A percentile compares a stretch with the other conserved stretches of the same genome.
These are phyloP conservation scores for Funneliformis geosporum DNA, from an alignment of 192 early-diverging fungal species.

Conservation along the genomic window DNA sequence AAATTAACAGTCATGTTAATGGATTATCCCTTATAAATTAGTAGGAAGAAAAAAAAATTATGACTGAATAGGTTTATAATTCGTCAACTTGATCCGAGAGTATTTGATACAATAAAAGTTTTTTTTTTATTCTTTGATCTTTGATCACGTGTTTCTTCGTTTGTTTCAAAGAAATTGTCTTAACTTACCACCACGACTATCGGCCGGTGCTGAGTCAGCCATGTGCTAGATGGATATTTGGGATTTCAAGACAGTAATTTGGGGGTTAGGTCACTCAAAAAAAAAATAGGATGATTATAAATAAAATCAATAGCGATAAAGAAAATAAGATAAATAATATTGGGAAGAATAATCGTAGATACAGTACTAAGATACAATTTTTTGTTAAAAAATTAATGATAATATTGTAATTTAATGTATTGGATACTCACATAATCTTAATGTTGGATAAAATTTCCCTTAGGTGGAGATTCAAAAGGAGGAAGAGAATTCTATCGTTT, in stretches of 20 bases:
- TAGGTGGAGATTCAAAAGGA: slow-evolving; percentile 26
- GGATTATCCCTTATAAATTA: background rate
- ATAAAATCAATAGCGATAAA: background rate
- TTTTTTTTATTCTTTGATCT: background rate
- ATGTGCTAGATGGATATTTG: slow-evolving; percentile 56
- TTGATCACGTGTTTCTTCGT: background rate
- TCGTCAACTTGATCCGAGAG: no score
- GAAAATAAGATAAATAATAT: background rate
- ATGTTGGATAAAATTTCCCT: slow-evolving; percentile 24
- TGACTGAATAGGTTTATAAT: background rate
- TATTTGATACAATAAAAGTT: background rate
- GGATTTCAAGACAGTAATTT: background rate
- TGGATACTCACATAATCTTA: slow-evolving; percentile 35
- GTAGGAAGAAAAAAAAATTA: background rate
- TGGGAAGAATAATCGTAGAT: background rate
- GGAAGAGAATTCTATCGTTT: background rate
- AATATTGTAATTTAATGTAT: background rate
- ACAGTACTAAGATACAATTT: background rate
- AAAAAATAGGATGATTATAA: background rate
- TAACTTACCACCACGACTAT: slow-evolving; percentile 62
- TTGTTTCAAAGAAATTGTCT: background rate
- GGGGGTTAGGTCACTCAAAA: background rate
- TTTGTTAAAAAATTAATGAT: background rate
- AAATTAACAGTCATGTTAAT: background rate
- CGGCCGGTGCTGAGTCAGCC: slow-evolving; percentile 79